A percentile compares a stretch with the other conserved stretches of the same genome.
Conservation (phyloP, 257 asterid species). For the Capsicum baccatum region DNA sequence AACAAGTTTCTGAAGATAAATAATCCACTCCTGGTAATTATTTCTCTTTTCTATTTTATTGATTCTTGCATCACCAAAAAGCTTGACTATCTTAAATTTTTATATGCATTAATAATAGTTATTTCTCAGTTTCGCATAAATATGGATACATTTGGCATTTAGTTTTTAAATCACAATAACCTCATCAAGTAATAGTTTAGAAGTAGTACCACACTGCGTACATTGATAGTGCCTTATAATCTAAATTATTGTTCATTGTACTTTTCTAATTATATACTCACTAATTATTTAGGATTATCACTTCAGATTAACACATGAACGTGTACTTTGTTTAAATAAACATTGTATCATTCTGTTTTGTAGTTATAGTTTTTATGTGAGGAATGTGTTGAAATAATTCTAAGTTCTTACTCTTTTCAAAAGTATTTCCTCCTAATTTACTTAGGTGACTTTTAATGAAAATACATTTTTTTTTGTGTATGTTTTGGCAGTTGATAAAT, state of each 20-base stretch:
- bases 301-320: neutral
- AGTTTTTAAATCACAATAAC: neutral
- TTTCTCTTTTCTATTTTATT: neutral
- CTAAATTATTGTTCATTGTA: neutral
- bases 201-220: neutral
- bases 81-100: neutral
- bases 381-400: too few relatives aligned
- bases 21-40: constrained; percentile 77
- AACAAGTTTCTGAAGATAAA: constrained; percentile 86
- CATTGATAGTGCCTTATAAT: neutral
- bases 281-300: neutral
- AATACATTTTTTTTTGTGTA: neutral
- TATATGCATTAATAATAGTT: neutral
- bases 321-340: neutral
- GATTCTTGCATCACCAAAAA: neutral
- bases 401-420: neutral
- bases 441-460: neutral
- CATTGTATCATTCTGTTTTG: neutral
- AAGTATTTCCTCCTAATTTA: neutral
- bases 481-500: constrained; percentile 67
- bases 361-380: neutral
- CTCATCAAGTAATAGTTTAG: neutral
- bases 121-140: constrained; percentile 13
- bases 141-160: neutral
- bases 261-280: neutral